Percentiles rank a stretch among this genome's conserved stretches.
Evolutionary conservation across 2,329 filamentous ascomycete species (phyloP).

Genomic region (Cladosporium phlei): DNA sequence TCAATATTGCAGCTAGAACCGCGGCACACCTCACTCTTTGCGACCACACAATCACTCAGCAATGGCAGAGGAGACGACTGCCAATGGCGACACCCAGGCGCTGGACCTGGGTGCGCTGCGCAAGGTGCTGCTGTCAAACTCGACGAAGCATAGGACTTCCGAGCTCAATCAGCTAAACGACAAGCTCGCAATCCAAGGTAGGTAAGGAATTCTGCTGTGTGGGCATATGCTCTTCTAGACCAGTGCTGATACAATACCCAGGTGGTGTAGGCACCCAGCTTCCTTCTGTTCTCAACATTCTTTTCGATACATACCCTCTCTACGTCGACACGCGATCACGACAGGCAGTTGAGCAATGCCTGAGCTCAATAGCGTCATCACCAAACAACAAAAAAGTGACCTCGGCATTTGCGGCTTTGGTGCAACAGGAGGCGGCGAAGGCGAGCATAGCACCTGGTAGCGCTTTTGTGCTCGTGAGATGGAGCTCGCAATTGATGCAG

Average conservation of each 20-base stretch:
- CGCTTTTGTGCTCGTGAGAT: conserved; percentile 85
- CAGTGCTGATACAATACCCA: background rate
- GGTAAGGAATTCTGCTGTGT: conserved; percentile 22
- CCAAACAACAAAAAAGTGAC: conserved; percentile 55
- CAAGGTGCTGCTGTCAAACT: conserved; percentile 42
- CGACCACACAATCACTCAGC: background rate
- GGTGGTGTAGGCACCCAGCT: conserved; percentile 19
- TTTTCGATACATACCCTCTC: conserved; percentile 82
- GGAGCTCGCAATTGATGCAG: conserved; percentile 77
- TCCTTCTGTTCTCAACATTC: conserved; percentile 52
- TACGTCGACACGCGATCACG: conserved; percentile 84
- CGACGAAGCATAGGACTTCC: conserved; percentile 43
- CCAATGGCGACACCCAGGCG: conserved; percentile 19
- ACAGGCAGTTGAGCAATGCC: conserved; percentile 74
- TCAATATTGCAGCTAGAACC: conserved; percentile 5
- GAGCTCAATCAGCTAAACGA: conserved; percentile 43
- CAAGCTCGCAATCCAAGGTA: conserved; percentile 40
- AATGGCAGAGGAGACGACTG: conserved; percentile 23
- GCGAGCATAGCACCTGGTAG: conserved; percentile 69
- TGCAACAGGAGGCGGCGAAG: conserved; percentile 72
- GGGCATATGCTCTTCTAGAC: conserved; percentile 5
- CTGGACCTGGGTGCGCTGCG: conserved; percentile 27
- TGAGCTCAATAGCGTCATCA: conserved; percentile 61
- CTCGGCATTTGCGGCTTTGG: conserved; percentile 58
- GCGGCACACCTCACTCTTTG: conserved; percentile 1